Percentiles rank a stretch among this genome's conserved stretches.
Evolutionary conservation across 2,329 filamentous ascomycete species (phyloP).

Genomic region (Alternaria rosae): DNA sequence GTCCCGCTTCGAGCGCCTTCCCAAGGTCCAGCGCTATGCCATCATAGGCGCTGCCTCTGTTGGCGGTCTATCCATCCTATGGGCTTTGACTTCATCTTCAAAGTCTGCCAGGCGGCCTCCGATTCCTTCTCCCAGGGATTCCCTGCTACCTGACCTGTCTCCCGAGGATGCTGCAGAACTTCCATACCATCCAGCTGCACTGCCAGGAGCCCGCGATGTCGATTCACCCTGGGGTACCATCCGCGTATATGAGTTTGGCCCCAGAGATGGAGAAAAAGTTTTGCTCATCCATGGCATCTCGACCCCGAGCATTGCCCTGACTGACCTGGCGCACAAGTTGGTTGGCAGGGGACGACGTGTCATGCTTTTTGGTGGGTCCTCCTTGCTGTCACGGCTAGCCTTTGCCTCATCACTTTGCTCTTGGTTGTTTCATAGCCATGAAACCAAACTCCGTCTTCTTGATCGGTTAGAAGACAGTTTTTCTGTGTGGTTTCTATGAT

Average conservation of each 20-base stretch:
- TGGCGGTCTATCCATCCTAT: conserved; percentile 32
- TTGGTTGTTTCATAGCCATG: not conserved
- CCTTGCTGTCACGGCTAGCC: conserved; percentile 12
- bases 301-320: conserved; percentile 76
- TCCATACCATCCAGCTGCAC: conserved; percentile 72
- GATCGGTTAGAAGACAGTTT: not conserved
- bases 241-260: conserved; percentile 82
- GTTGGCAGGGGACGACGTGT: conserved; percentile 74
- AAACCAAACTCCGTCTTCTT: not conserved
- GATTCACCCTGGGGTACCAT: conserved; percentile 73
- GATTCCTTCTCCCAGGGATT: conserved; percentile 39
- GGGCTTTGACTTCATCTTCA: conserved; percentile 29
- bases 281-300: conserved; percentile 82
- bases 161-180: conserved; percentile 37
- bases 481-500: not conserved
- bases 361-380: conserved; percentile 71
- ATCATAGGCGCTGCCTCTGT: conserved; percentile 37
- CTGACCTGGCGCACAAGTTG: conserved; percentile 70
- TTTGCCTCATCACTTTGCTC: not conserved
- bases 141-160: conserved; percentile 36
- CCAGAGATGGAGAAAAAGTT: conserved; percentile 72
- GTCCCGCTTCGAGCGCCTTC: conserved; percentile 25
- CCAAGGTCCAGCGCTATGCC: conserved; percentile 27
- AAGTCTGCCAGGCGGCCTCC: conserved; percentile 19
- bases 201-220: conserved; percentile 75